phyloP scores from a whole-genome alignment of 306 rosid species.

The Acacia melanoxylon region DNA sequence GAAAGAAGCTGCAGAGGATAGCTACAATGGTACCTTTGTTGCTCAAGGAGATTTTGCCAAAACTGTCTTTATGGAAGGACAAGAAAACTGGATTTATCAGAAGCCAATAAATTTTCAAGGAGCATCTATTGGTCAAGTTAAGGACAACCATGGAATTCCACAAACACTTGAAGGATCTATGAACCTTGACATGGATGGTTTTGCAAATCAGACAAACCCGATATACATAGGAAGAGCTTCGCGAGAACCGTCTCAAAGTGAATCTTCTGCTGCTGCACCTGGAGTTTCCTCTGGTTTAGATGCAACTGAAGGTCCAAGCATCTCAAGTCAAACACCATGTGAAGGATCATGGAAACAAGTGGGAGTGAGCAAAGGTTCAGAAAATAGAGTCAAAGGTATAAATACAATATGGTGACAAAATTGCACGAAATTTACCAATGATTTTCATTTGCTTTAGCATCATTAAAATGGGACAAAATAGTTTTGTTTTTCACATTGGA shows the following conservation, averaged over 20 bases:
- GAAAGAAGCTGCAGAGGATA: constrained; percentile 54
- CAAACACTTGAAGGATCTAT: constrained; percentile 56
- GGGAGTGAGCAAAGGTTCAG: constrained; percentile 56
- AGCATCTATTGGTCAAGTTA: constrained; percentile 47
- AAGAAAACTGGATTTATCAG: constrained; percentile 49
- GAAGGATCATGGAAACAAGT: constrained; percentile 80
- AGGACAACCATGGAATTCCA: constrained; percentile 35
- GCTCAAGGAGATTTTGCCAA: constrained; percentile 50
- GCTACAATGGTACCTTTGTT: constrained; percentile 41
- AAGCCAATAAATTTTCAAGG: constrained; percentile 48
- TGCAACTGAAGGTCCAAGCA: constrained; percentile 84
- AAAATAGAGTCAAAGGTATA: constrained; percentile 73
- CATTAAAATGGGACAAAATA: not conserved
- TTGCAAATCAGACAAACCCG: constrained; percentile 56
- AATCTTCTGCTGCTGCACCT: constrained; percentile 93
- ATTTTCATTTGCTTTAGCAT: too few relatives aligned
- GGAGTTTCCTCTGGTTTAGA: constrained; percentile 83
- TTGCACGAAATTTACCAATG: not conserved
- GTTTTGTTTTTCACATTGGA: not conserved
- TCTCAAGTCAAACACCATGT: constrained; percentile 69
- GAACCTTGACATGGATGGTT: constrained; percentile 62
- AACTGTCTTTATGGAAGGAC: constrained; percentile 48
- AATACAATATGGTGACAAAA: constrained; percentile 5
- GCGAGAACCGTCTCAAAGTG: constrained; percentile 86
- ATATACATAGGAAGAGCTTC: constrained; percentile 58